Percentiles rank a stretch among this genome's conserved stretches.
These are phyloP conservation scores for Candida dajiaensis DNA, from an alignment of 805 yeast species.

Conservation along the genomic window DNA sequence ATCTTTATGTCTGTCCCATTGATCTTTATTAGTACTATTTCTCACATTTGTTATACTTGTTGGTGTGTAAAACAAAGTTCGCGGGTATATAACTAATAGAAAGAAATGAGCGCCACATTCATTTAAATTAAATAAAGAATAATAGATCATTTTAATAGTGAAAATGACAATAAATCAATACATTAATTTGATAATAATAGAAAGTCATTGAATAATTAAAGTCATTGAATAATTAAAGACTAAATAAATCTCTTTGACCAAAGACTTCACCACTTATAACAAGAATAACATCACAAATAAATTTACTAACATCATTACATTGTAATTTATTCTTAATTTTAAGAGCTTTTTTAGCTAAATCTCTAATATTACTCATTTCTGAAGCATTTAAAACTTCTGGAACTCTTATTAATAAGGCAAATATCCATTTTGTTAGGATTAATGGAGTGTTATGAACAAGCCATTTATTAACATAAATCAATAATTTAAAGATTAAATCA, in stretches of 20 bases:
- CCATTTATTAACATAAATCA: constrained; percentile 21
- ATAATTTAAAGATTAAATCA: constrained; percentile 13
- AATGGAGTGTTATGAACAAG: constrained; percentile 11
- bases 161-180: too few relatives aligned
- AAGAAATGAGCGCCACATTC: too few relatives aligned
- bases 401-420: constrained; percentile 12
- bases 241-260: constrained; percentile 17
- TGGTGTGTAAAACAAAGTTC: too few relatives aligned
- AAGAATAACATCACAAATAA: constrained; percentile 10
- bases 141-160: too few relatives aligned
- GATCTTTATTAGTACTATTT: too few relatives aligned
- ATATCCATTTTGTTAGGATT: constrained; percentile 16
- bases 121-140: too few relatives aligned
- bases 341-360: constrained; percentile 15
- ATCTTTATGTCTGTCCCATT: too few relatives aligned
- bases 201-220: too few relatives aligned
- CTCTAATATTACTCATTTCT: constrained; percentile 17
- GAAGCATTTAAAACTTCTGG: constrained; percentile 12
- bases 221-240: not conserved
- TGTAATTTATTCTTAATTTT: constrained; percentile 9
- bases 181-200: too few relatives aligned
- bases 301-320: constrained; percentile 6
- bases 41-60: too few relatives aligned
- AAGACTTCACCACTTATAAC: constrained; percentile 10
- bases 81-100: too few relatives aligned